phyloP scores from a whole-genome alignment of 371 early-diverging fungal species.

The Zopfochytrium polystomum region DNA sequence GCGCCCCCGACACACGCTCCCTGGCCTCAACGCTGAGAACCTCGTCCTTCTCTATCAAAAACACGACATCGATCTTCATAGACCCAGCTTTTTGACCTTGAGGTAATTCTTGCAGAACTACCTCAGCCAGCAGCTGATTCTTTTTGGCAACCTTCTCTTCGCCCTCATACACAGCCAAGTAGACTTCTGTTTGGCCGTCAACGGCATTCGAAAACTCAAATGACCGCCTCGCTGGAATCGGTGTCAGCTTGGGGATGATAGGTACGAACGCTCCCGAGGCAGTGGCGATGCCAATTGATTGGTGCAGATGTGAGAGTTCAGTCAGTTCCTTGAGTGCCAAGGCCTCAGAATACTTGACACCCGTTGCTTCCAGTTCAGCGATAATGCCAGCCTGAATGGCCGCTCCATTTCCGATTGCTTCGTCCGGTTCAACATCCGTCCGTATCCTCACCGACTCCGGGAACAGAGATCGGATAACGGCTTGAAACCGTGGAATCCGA shows the following conservation, averaged over 20 bases:
- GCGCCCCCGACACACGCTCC: conserved; percentile 26
- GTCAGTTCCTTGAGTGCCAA: conserved; percentile 57
- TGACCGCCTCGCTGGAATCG: conserved; percentile 78
- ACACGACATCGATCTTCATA: conserved; percentile 35
- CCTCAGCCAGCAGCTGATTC: conserved; percentile 45
- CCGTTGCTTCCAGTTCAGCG: conserved; percentile 16
- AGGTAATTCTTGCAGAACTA: conserved; percentile 35
- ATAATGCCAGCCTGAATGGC: conserved; percentile 49
- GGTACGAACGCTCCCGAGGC: conserved; percentile 70
- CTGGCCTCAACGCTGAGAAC: conserved; percentile 31
- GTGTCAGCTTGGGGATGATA: conserved; percentile 76
- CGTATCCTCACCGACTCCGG: conserved; percentile 52
- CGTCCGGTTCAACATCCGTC: conserved; percentile 55
- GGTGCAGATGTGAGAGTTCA: conserved; percentile 64
- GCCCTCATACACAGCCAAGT: conserved; percentile 81
- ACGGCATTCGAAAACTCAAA: conserved; percentile 66
- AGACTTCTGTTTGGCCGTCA: conserved; percentile 71
- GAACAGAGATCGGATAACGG: conserved; percentile 53
- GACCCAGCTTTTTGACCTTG: conserved; percentile 23
- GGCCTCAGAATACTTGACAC: conserved; percentile 44
- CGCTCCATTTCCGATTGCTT: conserved; percentile 50
- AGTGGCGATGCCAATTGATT: conserved; percentile 76
- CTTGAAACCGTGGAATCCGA: conserved; percentile 59
- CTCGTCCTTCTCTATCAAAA: conserved; percentile 39
- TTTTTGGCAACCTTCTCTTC: conserved; percentile 60